Evolutionary conservation across 2,329 filamentous ascomycete species (phyloP).

Genomic region (Fusarium camptoceras): DNA sequence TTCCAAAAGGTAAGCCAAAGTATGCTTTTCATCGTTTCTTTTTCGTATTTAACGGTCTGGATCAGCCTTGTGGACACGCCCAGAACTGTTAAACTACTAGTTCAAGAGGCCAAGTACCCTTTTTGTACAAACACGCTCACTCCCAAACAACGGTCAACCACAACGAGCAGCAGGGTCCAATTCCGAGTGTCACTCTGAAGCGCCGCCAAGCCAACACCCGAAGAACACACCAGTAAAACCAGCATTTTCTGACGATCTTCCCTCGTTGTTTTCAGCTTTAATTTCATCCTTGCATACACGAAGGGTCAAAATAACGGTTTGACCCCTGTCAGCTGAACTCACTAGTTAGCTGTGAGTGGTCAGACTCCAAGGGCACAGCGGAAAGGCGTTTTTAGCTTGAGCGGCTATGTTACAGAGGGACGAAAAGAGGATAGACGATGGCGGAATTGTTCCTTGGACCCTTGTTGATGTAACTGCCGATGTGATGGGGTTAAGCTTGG

Average conservation of each 20-base stretch:
- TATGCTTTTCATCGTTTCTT: constrained; percentile 15
- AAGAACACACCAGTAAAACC: background rate
- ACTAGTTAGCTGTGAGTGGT: constrained; percentile 17
- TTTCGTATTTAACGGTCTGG: background rate
- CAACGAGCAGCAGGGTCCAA: background rate
- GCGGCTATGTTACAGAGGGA: constrained; percentile 17
- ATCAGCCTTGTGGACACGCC: background rate
- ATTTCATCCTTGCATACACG: constrained; percentile 9
- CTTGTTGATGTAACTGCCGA: constrained; percentile 6
- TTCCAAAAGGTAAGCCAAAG: constrained; percentile 25
- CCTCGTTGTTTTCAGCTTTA: constrained; percentile 2
- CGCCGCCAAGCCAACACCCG: constrained; percentile 4
- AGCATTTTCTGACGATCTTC: background rate
- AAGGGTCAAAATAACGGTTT: background rate
- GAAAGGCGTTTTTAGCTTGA: constrained; percentile 20
- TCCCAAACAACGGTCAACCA: background rate
- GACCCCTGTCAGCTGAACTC: constrained; percentile 34
- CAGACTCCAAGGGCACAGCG: background rate
- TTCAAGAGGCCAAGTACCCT: background rate
- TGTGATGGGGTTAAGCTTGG: constrained; percentile 16
- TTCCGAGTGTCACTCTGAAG: background rate
- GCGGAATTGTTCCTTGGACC: background rate
- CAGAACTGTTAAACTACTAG: background rate
- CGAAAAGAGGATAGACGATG: background rate
- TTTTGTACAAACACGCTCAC: background rate